These are phyloP conservation scores for Calocybe indica DNA, from an alignment of 768 basidiomycete genomes.

Conservation along the genomic window DNA sequence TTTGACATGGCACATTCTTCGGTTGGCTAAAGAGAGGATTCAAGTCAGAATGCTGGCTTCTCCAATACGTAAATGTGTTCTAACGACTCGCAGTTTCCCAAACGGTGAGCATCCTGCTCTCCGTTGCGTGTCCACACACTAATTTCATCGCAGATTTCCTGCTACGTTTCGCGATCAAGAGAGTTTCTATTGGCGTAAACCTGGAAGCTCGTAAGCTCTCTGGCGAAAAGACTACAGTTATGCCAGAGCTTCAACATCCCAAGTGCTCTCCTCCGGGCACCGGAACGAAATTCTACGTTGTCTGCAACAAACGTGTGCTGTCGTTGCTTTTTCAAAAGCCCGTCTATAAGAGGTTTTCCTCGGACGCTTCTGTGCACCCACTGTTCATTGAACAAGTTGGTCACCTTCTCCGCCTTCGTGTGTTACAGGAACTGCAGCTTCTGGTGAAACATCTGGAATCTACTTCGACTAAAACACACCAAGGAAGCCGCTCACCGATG, in stretches of 20 bases:
- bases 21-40: neutral
- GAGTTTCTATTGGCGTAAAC: conserved; percentile 23
- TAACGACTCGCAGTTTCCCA: conserved; percentile 49
- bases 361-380: conserved; percentile 29
- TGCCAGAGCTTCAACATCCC: conserved; percentile 44
- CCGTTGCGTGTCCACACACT: neutral
- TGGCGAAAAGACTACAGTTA: conserved; percentile 39
- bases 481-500: conserved; percentile 22
- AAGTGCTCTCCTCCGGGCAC: conserved; percentile 45
- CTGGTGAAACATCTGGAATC: conserved; percentile 39
- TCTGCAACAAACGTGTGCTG: conserved; percentile 54
- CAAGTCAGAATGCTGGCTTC: conserved; percentile 69
- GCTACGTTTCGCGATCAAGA: conserved; percentile 49
- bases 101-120: conserved; percentile 33
- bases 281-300: conserved; percentile 44
- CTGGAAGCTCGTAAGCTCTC: conserved; percentile 14
- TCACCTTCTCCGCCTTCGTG: conserved; percentile 64
- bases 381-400: conserved; percentile 49
- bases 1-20: conserved; percentile 6
- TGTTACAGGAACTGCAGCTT: conserved; percentile 70
- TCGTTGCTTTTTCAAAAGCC: conserved; percentile 29
- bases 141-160: conserved; percentile 47
- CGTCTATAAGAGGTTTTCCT: conserved; percentile 22
- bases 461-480: conserved; percentile 9
- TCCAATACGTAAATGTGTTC: conserved; percentile 51